phyloP scores from a whole-genome alignment of 768 basidiomycete species.

The Cyclocybe cylindracea region DNA sequence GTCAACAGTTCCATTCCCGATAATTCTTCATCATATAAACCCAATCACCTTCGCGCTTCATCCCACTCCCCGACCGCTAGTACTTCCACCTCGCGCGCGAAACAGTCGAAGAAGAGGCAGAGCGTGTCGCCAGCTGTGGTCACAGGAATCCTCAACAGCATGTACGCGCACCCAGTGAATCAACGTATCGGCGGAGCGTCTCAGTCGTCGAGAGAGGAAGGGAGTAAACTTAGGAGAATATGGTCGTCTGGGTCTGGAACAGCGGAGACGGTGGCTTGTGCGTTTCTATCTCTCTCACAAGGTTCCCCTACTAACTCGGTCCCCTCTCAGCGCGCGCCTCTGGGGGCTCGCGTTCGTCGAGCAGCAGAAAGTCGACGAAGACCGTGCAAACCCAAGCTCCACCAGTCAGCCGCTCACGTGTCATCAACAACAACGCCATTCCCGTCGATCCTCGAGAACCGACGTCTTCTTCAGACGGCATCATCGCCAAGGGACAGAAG shows the following conservation, averaged over 20 bases:
- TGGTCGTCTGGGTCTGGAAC: background rate
- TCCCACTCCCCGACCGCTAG: background rate
- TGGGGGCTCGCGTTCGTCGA: background rate
- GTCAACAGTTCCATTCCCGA: background rate
- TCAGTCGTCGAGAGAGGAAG: background rate
- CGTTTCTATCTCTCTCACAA: too few species aligned
- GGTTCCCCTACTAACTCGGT: background rate
- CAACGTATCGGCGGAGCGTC: background rate
- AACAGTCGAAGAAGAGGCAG: background rate
- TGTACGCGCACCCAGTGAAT: conserved; percentile 5
- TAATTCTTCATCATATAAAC: too few species aligned
- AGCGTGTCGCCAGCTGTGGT: background rate
- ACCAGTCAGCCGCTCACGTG: background rate
- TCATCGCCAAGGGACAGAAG: background rate
- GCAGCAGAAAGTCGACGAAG: background rate
- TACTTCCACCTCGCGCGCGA: background rate
- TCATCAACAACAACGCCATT: too few species aligned
- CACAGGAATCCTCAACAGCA: conserved; percentile 4
- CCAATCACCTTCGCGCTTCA: background rate
- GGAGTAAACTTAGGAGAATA: background rate
- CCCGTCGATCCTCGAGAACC: background rate
- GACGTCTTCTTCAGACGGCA: background rate
- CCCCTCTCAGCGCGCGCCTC: background rate
- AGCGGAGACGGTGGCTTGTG: background rate
- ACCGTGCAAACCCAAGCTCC: background rate